A percentile compares a stretch with the other conserved stretches of the same genome.
phyloP scores from a whole-genome alignment of 306 rosid species.

The Arachis hypogaea region DNA sequence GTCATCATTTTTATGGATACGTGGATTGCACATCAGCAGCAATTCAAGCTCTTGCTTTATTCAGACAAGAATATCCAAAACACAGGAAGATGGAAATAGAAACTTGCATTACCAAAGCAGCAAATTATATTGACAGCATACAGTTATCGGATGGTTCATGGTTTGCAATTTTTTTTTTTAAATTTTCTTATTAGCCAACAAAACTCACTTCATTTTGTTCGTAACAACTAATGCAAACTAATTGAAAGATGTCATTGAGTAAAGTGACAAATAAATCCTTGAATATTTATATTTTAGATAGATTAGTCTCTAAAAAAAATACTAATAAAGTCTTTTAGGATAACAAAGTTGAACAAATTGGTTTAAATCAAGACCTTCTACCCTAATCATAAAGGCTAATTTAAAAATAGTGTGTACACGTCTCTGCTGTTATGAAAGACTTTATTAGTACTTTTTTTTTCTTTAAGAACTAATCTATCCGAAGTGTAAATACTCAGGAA shows the following conservation, averaged over 20 bases:
- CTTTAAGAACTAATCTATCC: too few species aligned
- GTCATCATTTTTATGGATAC: conserved; percentile 39
- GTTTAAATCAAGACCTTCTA: too few species aligned
- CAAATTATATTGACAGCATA: conserved; percentile 50
- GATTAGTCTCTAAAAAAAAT: too few species aligned
- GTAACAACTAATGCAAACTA: not conserved
- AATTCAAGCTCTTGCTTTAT: conserved; percentile 57
- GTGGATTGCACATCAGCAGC: conserved; percentile 78
- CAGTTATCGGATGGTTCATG: conserved; percentile 76
- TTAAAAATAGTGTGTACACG: too few species aligned
- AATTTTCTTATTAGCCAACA: not conserved
- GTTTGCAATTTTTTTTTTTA: conserved; percentile 33
- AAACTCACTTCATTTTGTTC: not conserved
- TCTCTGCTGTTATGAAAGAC: too few species aligned
- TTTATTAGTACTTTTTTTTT: too few species aligned
- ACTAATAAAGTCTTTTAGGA: too few species aligned
- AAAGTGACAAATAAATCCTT: too few species aligned
- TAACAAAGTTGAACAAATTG: too few species aligned
- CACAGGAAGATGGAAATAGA: conserved; percentile 58
- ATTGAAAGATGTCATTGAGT: not conserved
- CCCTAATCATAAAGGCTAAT: too few species aligned
- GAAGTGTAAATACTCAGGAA: too few species aligned
- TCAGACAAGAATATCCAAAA: conserved; percentile 43
- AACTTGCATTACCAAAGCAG: conserved; percentile 55
- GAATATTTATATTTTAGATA: too few species aligned